Evolutionary conservation across 176 grass and related monocot species (phyloP), one percentile per base, ranked within the genome.

Genomic region (Tuctoria greenei): DNA sequence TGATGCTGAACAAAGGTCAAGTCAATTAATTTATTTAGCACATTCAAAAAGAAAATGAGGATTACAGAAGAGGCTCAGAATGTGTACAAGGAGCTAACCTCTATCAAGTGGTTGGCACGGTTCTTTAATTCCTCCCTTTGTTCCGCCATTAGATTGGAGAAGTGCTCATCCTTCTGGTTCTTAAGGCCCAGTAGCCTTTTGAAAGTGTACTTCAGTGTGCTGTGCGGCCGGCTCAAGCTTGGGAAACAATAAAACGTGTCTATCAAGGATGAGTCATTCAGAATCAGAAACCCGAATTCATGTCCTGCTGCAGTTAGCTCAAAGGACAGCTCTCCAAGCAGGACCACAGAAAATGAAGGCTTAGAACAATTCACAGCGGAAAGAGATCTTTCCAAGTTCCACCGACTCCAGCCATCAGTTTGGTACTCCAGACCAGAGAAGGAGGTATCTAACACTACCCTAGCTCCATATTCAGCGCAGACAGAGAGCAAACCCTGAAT

Each of bases 341-440:
- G 67, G 50, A 83, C 69, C 15, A 92, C 60, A 9, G 87, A 86
- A 69, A 92, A 92, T 6, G 72, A 84, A 47, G 87, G 75, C n/a
- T 88, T 81, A 36, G 50, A 66, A 36, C 26, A 56, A 71, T 83
- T 64, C 46, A 81, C 34, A 63, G 47, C 67, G 35, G 84, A 81
- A 75, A 98, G 54, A 49, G 34, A 74, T 70, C 20, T 61, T 74
- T 92, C 72, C 87, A 99, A 68, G 81, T 99, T 84, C 89, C 95
- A 99, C 21, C 51, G 58, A 43, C 31, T 85, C 61, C 82, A 85
- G 11, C 73, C 85, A 55, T 83, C 65, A 11, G 70, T 82, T 44
- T 91, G 67, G 81, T 90, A 99, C 74, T 99, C 95, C 60, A 99
- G 79, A 36, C 95, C 95, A 38, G 95, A 99, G 74, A 88, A 99